Percentiles rank a stretch among this genome's conserved stretches.
Evolutionary conservation across 129 eudicot genomes (phyloP).

Genomic region (Tanacetum coccineum): DNA sequence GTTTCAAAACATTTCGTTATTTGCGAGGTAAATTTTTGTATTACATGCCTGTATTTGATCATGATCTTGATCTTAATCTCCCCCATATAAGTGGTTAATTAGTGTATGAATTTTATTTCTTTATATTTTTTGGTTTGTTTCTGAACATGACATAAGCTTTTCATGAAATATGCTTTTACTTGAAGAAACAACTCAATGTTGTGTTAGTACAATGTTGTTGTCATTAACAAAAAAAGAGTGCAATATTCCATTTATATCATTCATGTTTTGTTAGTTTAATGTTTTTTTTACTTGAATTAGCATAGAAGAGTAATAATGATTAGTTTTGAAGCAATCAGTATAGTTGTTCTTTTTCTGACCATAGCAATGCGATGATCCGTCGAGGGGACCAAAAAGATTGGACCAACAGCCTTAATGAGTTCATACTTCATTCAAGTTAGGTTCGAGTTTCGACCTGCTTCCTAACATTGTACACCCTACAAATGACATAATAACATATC

Average conservation of each 20-base stretch:
- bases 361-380: background rate
- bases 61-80: slow-evolving; percentile 2
- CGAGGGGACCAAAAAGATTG: background rate
- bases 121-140: slow-evolving; percentile 31
- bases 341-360: background rate
- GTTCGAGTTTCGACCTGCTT: slow-evolving; percentile 18
- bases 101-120: slow-evolving; percentile 12
- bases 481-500: background rate
- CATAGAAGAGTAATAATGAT: background rate
- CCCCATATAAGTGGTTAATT: slow-evolving; percentile 21
- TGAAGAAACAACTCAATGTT: slow-evolving; percentile 32
- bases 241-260: slow-evolving; percentile 6
- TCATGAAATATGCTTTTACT: slow-evolving; percentile 31
- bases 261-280: background rate
- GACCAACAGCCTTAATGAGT: slow-evolving; percentile 2
- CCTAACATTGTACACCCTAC: slow-evolving; percentile 26
- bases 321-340: slow-evolving; percentile 9
- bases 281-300: background rate
- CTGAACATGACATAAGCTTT: slow-evolving; percentile 35
- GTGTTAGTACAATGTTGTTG: slow-evolving; percentile 20
- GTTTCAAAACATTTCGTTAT: slow-evolving; percentile 1
- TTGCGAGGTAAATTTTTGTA: slow-evolving; percentile 39
- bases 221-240: slow-evolving; percentile 18
- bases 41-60: slow-evolving; percentile 33
- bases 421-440: background rate